Evolutionary conservation across 805 yeast genomes (phyloP).

Genomic region (Cyberlindnera amylophila): DNA sequence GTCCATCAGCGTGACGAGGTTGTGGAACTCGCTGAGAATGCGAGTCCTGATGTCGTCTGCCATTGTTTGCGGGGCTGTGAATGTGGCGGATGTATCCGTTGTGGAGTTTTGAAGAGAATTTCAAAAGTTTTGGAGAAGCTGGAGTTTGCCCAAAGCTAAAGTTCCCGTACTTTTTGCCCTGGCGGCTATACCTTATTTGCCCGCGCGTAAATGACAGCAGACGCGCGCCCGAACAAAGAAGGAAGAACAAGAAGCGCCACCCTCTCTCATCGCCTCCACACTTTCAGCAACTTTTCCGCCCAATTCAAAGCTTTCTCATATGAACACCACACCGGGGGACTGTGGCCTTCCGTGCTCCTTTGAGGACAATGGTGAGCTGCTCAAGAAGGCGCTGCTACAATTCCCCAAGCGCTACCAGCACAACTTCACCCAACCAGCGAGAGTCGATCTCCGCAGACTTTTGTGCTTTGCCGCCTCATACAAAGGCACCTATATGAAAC

Average conservation of each 20-base stretch:
- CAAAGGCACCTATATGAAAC: slow-evolving; percentile 36
- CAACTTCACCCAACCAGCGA: slow-evolving; percentile 30
- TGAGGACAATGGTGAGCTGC: slow-evolving; percentile 21
- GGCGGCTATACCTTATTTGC: no score
- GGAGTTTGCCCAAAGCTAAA: no score
- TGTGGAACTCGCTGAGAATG: slow-evolving; percentile 1
- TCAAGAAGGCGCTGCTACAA: slow-evolving; percentile 34
- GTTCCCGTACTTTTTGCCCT: no score
- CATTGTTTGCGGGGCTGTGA: slow-evolving; percentile 3
- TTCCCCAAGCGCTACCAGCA: slow-evolving; percentile 35
- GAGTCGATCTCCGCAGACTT: slow-evolving; percentile 36
- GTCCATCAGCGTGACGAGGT: not conserved
- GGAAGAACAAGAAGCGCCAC: not conserved
- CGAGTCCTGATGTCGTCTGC: slow-evolving; percentile 4
- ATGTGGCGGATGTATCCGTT: no score
- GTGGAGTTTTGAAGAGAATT: no score
- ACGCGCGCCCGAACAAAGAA: no score
- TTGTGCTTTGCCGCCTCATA: slow-evolving; percentile 41
- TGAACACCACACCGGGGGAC: not conserved
- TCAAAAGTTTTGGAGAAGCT: no score
- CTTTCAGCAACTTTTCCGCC: not conserved
- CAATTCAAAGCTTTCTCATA: not conserved
- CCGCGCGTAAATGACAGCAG: not conserved
- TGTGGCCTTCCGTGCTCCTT: slow-evolving; percentile 14
- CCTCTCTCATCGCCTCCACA: not conserved